phyloP scores from a whole-genome alignment of 2,329 filamentous ascomycete genomes.

The Botrytis byssoidea region DNA sequence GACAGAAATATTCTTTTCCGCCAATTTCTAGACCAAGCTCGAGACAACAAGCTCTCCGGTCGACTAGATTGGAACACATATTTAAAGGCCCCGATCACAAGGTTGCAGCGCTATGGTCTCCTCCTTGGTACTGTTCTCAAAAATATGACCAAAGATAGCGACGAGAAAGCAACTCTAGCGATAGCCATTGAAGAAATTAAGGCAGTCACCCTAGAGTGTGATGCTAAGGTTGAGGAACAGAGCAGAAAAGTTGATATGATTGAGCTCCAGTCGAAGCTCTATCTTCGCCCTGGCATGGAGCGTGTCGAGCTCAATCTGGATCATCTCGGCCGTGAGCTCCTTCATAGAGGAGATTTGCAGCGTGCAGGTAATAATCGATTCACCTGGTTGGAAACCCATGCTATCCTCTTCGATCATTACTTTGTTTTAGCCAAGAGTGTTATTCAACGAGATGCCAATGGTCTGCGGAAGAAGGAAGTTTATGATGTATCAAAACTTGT shows the following conservation, averaged over 20 bases:
- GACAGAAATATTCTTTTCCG: constrained; percentile 83
- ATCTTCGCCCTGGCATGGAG: constrained; percentile 84
- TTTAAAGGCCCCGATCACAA: constrained; percentile 87
- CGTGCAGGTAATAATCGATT: constrained; percentile 86
- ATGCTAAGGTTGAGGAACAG: constrained; percentile 88
- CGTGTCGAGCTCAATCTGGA: constrained; percentile 85
- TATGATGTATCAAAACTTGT: constrained; percentile 93
- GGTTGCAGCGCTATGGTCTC: constrained; percentile 85
- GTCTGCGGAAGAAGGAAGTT: constrained; percentile 70
- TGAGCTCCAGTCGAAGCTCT: constrained; percentile 79
- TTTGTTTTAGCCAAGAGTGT: constrained; percentile 84
- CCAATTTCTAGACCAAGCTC: constrained; percentile 78
- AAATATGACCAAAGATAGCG: constrained; percentile 78
- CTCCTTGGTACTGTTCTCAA: constrained; percentile 80
- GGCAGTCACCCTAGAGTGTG: constrained; percentile 83
- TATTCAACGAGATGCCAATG: constrained; percentile 64
- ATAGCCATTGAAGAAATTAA: constrained; percentile 92
- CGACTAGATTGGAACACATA: constrained; percentile 93
- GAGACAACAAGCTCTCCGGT: constrained; percentile 73
- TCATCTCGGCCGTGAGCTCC: constrained; percentile 87
- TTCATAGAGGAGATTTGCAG: constrained; percentile 85
- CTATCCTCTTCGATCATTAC: constrained; percentile 94
- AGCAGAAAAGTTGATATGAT: constrained; percentile 85
- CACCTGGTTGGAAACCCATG: constrained; percentile 90
- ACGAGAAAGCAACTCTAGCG: constrained; percentile 82